Evolutionary conservation across 371 early-diverging fungal genomes (phyloP).

Genomic region (Circinella minor): DNA sequence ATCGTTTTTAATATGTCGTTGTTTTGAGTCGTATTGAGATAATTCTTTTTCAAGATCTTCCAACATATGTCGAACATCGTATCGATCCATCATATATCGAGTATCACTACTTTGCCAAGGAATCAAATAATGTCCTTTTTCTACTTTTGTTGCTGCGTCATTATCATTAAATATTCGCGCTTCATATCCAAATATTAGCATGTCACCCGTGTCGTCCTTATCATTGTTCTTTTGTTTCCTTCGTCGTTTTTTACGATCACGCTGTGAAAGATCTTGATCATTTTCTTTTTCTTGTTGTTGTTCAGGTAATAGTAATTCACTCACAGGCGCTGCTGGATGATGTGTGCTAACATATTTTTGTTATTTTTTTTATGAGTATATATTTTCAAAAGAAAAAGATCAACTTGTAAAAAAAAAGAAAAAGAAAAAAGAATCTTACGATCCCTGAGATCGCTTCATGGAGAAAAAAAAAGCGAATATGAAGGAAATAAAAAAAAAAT

Average conservation of each 20-base stretch:
- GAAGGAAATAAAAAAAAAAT: no score
- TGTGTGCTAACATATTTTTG: neutral
- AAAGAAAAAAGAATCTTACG: neutral
- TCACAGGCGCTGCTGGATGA: conserved; percentile 2
- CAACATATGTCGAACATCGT: conserved; percentile 32
- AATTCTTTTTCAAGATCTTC: conserved; percentile 10
- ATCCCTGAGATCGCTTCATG: neutral
- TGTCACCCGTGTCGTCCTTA: neutral
- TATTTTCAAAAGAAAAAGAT: neutral
- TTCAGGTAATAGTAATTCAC: neutral
- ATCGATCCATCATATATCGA: conserved; percentile 23
- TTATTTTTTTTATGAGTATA: neutral
- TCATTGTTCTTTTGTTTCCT: conserved; percentile 1
- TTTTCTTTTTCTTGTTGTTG: no score
- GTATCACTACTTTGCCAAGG: conserved; percentile 25
- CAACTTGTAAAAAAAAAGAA: neutral
- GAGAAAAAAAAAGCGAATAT: no score
- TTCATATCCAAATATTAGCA: conserved; percentile 35
- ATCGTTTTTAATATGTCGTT: neutral
- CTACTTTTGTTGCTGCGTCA: conserved; percentile 19
- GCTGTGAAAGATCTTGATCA: neutral
- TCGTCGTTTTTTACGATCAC: neutral
- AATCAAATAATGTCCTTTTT: conserved; percentile 25
- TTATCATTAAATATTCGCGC: conserved; percentile 28
- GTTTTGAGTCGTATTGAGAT: no score